Evolutionary conservation across 2,329 filamentous ascomycete species (phyloP).

Genomic region (Pestalotiopsis sp.): DNA sequence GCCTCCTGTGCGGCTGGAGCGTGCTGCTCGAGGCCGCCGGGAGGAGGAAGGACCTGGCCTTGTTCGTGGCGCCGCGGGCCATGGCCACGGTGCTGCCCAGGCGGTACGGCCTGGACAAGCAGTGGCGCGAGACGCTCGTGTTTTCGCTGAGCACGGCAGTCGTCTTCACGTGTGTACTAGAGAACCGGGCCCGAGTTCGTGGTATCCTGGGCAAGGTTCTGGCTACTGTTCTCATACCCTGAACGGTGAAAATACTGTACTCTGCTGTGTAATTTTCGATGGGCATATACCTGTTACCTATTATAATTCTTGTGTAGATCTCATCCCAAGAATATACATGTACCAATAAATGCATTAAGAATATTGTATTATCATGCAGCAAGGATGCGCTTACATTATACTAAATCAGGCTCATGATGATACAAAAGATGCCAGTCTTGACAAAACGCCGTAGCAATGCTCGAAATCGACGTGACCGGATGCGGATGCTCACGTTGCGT

Average conservation of each 20-base stretch:
- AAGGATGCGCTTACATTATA: not conserved
- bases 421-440: constrained; percentile 1
- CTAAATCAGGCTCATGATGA: not conserved
- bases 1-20: constrained; percentile 78
- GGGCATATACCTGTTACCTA: not conserved
- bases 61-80: constrained; percentile 80
- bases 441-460: constrained; percentile 4
- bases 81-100: constrained; percentile 73
- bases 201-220: constrained; percentile 68
- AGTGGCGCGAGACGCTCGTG: constrained; percentile 65
- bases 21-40: constrained; percentile 68
- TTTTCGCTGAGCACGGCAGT: constrained; percentile 70
- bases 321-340: not conserved
- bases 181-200: constrained; percentile 63
- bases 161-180: constrained; percentile 66
- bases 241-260: not conserved
- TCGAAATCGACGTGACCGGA: not conserved
- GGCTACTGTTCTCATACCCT: constrained; percentile 43
- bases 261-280: not conserved
- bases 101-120: constrained; percentile 60
- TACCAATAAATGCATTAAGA: constrained; percentile 25
- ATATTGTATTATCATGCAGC: not conserved
- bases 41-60: constrained; percentile 71
- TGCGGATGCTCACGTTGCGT: not conserved
- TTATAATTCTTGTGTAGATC: not conserved